Evolutionary conservation across 75 land plant species (phyloP).

Genomic region (Sequoia sempervirens): DNA sequence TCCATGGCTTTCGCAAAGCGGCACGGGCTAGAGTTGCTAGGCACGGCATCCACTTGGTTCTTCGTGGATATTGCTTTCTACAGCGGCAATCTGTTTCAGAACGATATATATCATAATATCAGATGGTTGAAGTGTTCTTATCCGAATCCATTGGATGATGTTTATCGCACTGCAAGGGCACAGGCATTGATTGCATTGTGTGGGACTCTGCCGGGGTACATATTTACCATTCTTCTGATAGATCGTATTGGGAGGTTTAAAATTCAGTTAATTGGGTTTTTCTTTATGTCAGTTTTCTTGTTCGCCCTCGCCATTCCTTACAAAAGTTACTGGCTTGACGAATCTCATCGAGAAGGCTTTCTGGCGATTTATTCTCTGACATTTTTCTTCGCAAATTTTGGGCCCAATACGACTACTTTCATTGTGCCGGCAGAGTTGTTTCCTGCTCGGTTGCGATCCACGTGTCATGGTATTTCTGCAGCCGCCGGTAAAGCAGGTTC

Average conservation of each 20-base stretch:
- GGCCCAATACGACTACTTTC: constrained; percentile 52
- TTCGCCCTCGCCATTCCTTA: not conserved
- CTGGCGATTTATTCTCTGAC: constrained; percentile 30
- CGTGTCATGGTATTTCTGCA: too few relatives aligned
- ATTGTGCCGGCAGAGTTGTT: constrained; percentile 3
- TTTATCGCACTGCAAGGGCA: too few relatives aligned
- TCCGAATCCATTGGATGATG: not conserved
- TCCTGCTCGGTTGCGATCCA: constrained; percentile 16
- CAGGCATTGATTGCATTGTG: too few relatives aligned
- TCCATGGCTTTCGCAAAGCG: too few relatives aligned
- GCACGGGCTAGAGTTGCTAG: too few relatives aligned
- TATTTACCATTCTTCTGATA: not conserved
- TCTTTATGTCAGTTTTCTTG: constrained; percentile 2
- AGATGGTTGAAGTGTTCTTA: not conserved
- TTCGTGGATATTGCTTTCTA: too few relatives aligned
- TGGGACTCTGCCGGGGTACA: too few relatives aligned
- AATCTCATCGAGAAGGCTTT: constrained; percentile 11
- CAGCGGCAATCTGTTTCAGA: too few relatives aligned
- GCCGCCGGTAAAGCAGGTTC: too few relatives aligned
- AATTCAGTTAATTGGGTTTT: constrained; percentile 36
- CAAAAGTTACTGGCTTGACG: constrained; percentile 13
- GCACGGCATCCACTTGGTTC: too few relatives aligned
- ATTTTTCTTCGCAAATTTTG: constrained; percentile 60
- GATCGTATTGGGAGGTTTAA: constrained; percentile 28
- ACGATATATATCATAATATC: constrained; percentile 14